These are phyloP conservation scores for Spathaspora gorwiae DNA, from an alignment of 805 yeast genomes.

Conservation along the genomic window DNA sequence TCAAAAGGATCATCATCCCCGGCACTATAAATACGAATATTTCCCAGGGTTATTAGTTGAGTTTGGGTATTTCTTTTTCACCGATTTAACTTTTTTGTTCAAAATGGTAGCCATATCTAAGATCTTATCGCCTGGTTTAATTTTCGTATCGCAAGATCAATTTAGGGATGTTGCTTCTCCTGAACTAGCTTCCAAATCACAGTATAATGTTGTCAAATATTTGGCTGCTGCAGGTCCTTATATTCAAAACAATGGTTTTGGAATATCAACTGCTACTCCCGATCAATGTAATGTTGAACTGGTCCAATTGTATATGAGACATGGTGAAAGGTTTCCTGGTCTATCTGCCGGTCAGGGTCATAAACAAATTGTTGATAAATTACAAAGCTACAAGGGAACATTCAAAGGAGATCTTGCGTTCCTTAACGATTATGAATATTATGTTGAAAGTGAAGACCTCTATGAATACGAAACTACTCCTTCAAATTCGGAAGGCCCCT, in stretches of 20 bases:
- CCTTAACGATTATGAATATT: conserved; percentile 50
- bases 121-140: conserved; percentile 7
- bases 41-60: no score
- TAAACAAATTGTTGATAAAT: conserved; percentile 17
- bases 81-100: neutral
- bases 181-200: conserved; percentile 37
- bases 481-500: conserved; percentile 42
- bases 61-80: no score
- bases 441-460: conserved; percentile 28
- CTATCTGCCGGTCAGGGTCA: conserved; percentile 7
- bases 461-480: conserved; percentile 51
- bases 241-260: conserved; percentile 47
- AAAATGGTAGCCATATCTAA: conserved; percentile 8
- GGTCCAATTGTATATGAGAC: conserved; percentile 69
- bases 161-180: conserved; percentile 34
- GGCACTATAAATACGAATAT: no score
- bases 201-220: conserved; percentile 45
- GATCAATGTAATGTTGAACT: conserved; percentile 53
- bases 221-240: conserved; percentile 60
- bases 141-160: conserved; percentile 8
- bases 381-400: conserved; percentile 24
- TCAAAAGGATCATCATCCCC: no score
- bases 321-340: conserved; percentile 67
- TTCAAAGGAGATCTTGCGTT: conserved; percentile 51
- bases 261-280: conserved; percentile 50